Evolutionary conservation across 805 yeast species (phyloP).

Genomic region (Kodamaea nitidulidarum): DNA sequence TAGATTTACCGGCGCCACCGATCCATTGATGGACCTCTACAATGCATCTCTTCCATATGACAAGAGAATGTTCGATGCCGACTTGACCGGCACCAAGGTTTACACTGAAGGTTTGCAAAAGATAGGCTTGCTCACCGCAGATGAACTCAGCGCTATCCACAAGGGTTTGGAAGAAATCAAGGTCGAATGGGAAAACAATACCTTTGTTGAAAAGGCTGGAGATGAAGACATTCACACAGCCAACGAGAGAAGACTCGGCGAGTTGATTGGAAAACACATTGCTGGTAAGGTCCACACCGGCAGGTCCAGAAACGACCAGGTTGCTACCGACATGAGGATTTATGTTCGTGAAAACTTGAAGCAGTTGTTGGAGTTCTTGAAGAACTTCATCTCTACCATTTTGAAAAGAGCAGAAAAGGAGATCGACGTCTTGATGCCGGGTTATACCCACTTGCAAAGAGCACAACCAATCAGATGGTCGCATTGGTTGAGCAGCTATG

Average conservation of each 20-base stretch:
- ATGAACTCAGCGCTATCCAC: constrained; percentile 79
- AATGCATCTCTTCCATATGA: constrained; percentile 97
- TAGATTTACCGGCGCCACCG: constrained; percentile 94
- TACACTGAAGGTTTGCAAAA: constrained; percentile 85
- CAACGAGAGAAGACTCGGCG: constrained; percentile 96
- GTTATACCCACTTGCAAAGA: constrained; percentile 96
- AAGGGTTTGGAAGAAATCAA: constrained; percentile 69
- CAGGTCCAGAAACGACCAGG: constrained; percentile 97
- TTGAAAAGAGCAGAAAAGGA: constrained; percentile 76
- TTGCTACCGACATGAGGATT: constrained; percentile 97
- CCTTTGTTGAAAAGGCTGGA: constrained; percentile 72
- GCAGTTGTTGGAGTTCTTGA: constrained; percentile 54
- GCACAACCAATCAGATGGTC: constrained; percentile 99
- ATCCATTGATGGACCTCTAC: constrained; percentile 95
- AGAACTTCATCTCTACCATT: constrained; percentile 62
- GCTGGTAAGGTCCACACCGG: constrained; percentile 99
- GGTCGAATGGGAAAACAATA: constrained; percentile 73
- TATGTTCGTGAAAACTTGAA: constrained; percentile 78
- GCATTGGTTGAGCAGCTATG: constrained; percentile 93
- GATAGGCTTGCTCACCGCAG: constrained; percentile 64
- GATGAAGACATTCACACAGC: constrained; percentile 99
- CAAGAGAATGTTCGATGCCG: constrained; percentile 90
- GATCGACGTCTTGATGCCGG: constrained; percentile 94
- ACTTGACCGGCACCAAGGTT: constrained; percentile 88
- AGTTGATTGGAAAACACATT: constrained; percentile 85